These are phyloP conservation scores for Ophiostoma sp. DNA, from an alignment of 2,329 filamentous ascomycete genomes.

Conservation along the genomic window DNA sequence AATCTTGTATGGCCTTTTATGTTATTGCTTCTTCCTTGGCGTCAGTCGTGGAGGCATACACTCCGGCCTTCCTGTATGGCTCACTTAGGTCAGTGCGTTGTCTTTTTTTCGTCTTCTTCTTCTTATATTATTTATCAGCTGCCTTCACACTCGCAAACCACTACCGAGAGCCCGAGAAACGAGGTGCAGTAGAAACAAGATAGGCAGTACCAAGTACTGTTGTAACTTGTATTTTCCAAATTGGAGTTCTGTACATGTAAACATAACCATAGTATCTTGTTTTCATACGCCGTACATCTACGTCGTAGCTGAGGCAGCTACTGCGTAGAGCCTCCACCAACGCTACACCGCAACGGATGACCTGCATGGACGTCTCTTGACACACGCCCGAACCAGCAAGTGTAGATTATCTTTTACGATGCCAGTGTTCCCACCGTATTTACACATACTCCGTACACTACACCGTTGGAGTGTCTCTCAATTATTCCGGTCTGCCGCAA, in stretches of 20 bases:
- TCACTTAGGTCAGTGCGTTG: too few relatives aligned
- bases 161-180: not conserved
- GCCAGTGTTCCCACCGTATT: not conserved
- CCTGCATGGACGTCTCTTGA: not conserved
- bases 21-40: too few relatives aligned
- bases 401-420: not conserved
- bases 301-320: not conserved
- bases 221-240: too few relatives aligned
- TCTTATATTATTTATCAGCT: too few relatives aligned
- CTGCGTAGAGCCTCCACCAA: slow-evolving; percentile 6
- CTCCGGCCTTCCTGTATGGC: too few relatives aligned
- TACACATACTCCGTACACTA: not conserved
- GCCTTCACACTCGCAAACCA: not conserved
- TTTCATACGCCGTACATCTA: too few relatives aligned
- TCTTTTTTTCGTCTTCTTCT: too few relatives aligned
- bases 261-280: not conserved
- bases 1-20: too few relatives aligned
- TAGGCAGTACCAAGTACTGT: not conserved
- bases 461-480: slow-evolving; percentile 1
- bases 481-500: not conserved
- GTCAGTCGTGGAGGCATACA: too few relatives aligned
- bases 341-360: not conserved
- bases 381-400: not conserved
- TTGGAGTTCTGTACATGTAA: not conserved
- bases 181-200: not conserved